Evolutionary conservation across 495 filamentous ascomycete species (phyloP).

Genomic region (Podospora bellae-mahoneyi): DNA sequence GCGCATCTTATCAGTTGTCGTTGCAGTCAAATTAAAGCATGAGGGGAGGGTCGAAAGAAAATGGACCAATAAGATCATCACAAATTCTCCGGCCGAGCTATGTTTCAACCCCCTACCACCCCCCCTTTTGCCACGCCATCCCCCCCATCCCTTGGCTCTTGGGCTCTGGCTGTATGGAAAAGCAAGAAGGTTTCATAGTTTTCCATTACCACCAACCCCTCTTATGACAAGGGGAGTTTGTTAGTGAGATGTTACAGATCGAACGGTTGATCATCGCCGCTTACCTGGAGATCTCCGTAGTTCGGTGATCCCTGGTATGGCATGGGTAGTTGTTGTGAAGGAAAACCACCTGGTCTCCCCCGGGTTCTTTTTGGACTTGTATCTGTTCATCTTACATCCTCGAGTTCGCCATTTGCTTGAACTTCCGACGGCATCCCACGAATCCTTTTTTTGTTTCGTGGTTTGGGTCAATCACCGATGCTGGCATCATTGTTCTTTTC

Average conservation of each 20-base stretch:
- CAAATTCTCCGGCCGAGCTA: not conserved
- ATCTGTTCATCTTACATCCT: not conserved
- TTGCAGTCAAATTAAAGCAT: not conserved
- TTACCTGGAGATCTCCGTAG: not conserved
- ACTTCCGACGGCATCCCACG: not conserved
- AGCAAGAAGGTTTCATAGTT: not conserved
- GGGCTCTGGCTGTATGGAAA: not conserved
- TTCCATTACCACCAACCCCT: not conserved
- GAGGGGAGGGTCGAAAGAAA: not conserved
- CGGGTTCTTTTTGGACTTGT: not conserved
- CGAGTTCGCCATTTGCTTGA: not conserved
- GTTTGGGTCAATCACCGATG: constrained; percentile 9
- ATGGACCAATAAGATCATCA: not conserved
- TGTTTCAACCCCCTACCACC: constrained; percentile 7
- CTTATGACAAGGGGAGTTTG: not conserved
- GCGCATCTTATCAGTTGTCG: not conserved
- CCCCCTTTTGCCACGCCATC: not conserved
- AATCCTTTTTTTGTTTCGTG: not conserved
- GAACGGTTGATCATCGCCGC: not conserved
- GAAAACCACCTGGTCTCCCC: not conserved
- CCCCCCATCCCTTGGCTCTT: not conserved
- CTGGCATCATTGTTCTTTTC: constrained; percentile 18
- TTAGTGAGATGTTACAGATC: not conserved
- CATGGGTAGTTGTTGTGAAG: not conserved
- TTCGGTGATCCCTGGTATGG: not conserved